These are phyloP conservation scores for Artemisia annua DNA, from an alignment of 129 eudicot species.

Conservation along the genomic window DNA sequence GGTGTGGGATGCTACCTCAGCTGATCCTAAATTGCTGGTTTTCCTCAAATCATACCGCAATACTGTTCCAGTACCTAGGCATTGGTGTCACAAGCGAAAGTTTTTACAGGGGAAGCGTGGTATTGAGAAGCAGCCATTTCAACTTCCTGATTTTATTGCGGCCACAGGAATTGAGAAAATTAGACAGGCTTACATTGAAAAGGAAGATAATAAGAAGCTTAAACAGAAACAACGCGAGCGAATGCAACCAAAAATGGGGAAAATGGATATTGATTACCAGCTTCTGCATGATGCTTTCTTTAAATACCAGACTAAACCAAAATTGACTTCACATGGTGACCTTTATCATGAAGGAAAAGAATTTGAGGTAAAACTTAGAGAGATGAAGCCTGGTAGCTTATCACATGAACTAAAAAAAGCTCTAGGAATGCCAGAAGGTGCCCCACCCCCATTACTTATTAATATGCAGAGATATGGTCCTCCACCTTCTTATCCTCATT, in stretches of 20 bases:
- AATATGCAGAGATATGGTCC: no score
- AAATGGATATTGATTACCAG: constrained; percentile 92
- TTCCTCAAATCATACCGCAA: no score
- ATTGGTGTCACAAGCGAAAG: no score
- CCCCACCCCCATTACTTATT: no score
- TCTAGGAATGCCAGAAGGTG: no score
- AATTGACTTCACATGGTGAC: constrained; percentile 85
- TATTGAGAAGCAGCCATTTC: constrained; percentile 87
- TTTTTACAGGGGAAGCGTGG: constrained; percentile 84
- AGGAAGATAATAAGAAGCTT: constrained; percentile 84
- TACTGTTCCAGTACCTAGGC: no score
- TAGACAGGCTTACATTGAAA: constrained; percentile 93
- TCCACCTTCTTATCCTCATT: no score
- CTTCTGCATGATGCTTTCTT: constrained; percentile 96
- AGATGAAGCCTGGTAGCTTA: constrained; percentile 91
- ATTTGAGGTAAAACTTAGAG: constrained; percentile 96
- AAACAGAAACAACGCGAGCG: constrained; percentile 93
- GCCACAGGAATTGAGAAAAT: constrained; percentile 83
- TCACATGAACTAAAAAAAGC: constrained; percentile 89
- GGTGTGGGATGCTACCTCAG: no score
- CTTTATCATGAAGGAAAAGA: constrained; percentile 93
- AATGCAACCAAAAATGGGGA: constrained; percentile 67
- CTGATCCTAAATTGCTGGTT: no score
- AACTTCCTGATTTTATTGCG: constrained; percentile 38
- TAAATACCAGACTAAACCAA: constrained; percentile 92